Evolutionary conservation across 2,329 filamentous ascomycete species (phyloP).

Genomic region (Onygenales sp.): DNA sequence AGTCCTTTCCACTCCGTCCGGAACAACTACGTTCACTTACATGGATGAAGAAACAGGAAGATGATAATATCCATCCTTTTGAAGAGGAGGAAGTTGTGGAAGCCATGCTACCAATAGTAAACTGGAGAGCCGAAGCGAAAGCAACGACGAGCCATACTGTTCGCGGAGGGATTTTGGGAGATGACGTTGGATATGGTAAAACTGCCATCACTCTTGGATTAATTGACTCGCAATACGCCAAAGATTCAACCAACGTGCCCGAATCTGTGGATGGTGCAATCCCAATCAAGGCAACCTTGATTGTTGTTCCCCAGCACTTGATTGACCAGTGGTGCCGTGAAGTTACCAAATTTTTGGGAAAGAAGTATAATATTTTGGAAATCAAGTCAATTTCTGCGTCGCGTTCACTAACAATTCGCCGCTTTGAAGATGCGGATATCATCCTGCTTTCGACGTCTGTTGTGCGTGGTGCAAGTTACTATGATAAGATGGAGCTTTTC

Average conservation of each 20-base stretch:
- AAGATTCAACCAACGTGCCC: slow-evolving; percentile 9
- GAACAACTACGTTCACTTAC: slow-evolving; percentile 47
- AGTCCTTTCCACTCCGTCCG: slow-evolving; percentile 30
- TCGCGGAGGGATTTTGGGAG: slow-evolving; percentile 53
- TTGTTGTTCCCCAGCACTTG: slow-evolving; percentile 49
- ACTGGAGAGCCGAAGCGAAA: slow-evolving; percentile 50
- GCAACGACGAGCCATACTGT: slow-evolving; percentile 26
- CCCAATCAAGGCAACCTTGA: slow-evolving; percentile 47
- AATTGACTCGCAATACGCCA: slow-evolving; percentile 38
- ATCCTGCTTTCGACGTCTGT: slow-evolving; percentile 47
- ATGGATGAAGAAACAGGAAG: slow-evolving; percentile 54
- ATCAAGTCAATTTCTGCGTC: slow-evolving; percentile 35
- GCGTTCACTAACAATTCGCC: slow-evolving; percentile 29
- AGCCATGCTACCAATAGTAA: slow-evolving; percentile 38
- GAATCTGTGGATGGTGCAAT: slow-evolving; percentile 21
- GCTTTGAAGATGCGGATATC: slow-evolving; percentile 43
- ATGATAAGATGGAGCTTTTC: slow-evolving; percentile 41
- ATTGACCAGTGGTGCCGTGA: slow-evolving; percentile 51
- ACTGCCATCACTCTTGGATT: slow-evolving; percentile 52
- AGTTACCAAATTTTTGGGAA: slow-evolving; percentile 41
- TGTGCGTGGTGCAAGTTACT: slow-evolving; percentile 40
- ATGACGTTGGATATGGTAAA: slow-evolving; percentile 59
- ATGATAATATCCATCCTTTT: slow-evolving; percentile 30
- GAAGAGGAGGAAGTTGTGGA: slow-evolving; percentile 50
- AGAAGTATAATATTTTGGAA: slow-evolving; percentile 34